Evolutionary conservation across 1,284 basidiomycete genomes (phyloP).

Genomic region (Afroboletus lepidellus): DNA sequence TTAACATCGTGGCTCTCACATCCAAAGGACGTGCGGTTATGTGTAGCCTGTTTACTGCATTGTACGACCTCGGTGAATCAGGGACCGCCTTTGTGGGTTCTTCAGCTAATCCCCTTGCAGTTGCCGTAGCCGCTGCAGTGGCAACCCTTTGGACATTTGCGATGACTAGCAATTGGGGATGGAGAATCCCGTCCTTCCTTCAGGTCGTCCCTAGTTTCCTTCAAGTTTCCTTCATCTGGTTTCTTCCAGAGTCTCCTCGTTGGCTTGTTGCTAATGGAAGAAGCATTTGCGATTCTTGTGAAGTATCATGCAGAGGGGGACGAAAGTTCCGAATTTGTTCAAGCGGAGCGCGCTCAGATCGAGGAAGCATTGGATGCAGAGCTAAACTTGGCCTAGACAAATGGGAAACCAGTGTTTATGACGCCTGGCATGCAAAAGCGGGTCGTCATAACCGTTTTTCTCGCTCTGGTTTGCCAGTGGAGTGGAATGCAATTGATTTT

Average conservation of each 20-base stretch:
- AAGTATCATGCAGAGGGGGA: background rate
- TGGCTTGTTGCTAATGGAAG: slow-evolving; percentile 39
- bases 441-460: background rate
- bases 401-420: background rate
- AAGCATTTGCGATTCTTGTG: background rate
- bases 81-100: too few species aligned
- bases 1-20: slow-evolving; percentile 11
- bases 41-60: slow-evolving; percentile 5
- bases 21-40: slow-evolving; percentile 12
- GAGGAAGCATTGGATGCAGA: background rate
- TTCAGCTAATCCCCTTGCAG: slow-evolving; percentile 47
- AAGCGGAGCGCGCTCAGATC: background rate
- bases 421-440: background rate
- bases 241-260: slow-evolving; percentile 61
- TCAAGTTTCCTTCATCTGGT: slow-evolving; percentile 47
- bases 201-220: slow-evolving; percentile 50
- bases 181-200: slow-evolving; percentile 31
- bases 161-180: slow-evolving; percentile 47
- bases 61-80: slow-evolving; percentile 17
- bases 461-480: background rate
- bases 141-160: slow-evolving; percentile 49
- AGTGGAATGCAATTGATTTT: background rate
- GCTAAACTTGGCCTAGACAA: background rate
- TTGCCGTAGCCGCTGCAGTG: slow-evolving; percentile 29
- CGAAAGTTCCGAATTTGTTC: background rate